These are phyloP conservation scores for Nakataea oryzae DNA, from an alignment of 2,329 filamentous ascomycete genomes.

Conservation along the genomic window DNA sequence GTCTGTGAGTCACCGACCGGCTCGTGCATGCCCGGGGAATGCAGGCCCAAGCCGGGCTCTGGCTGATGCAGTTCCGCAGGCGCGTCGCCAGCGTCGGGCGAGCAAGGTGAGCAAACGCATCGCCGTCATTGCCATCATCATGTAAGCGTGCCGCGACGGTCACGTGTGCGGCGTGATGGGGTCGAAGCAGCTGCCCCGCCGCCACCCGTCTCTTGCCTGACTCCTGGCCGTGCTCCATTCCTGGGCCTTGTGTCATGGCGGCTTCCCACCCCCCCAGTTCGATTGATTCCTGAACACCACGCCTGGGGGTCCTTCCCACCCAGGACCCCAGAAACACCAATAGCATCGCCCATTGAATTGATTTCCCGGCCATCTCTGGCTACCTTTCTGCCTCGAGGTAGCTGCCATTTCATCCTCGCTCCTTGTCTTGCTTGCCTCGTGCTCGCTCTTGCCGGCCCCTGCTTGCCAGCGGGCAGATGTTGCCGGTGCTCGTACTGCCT, in stretches of 20 bases:
- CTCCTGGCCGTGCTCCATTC: neutral
- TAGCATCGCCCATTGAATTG: neutral
- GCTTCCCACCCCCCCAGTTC: neutral
- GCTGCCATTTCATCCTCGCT: too few species aligned
- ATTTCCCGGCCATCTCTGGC: neutral
- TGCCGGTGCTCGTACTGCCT: neutral
- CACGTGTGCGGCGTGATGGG: neutral
- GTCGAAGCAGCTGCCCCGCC: neutral
- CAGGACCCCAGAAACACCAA: neutral
- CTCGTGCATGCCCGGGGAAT: neutral
- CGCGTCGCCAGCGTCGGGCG: too few species aligned
- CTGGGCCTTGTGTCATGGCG: neutral
- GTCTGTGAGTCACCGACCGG: neutral
- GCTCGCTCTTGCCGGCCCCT: neutral
- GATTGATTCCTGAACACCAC: neutral
- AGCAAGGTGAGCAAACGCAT: neutral
- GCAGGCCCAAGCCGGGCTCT: neutral
- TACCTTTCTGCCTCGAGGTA: neutral
- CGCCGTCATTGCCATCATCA: neutral
- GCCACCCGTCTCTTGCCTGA: neutral
- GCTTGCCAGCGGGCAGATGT: neutral
- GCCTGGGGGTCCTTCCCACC: slow-evolving; percentile 1
- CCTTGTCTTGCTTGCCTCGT: neutral
- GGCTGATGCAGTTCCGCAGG: neutral
- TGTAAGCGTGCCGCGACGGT: neutral